A percentile compares a stretch with the other conserved stretches of the same genome.
Conservation (phyloP, 805 yeast species). For the Yamadazyma takamatsuzukensis region DNA sequence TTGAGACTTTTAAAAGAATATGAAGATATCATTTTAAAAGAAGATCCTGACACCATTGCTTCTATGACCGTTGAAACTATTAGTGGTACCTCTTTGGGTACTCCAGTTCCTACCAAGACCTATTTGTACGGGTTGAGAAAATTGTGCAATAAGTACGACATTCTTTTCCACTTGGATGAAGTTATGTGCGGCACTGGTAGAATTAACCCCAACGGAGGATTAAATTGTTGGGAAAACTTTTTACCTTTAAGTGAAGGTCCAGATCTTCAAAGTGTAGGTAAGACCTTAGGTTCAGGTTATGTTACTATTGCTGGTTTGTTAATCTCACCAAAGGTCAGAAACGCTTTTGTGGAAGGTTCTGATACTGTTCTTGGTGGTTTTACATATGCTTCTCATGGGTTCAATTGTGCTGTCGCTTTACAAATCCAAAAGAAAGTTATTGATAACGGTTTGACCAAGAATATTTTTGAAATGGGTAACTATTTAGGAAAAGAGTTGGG, state of each 20-base stretch:
- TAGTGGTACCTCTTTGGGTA: conserved; percentile 27
- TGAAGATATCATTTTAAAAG: conserved; percentile 20
- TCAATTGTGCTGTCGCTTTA: conserved; percentile 27
- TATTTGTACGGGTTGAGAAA: conserved; percentile 25
- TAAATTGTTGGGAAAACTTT: conserved; percentile 30
- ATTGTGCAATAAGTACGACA: conserved; percentile 29
- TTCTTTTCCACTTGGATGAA: conserved; percentile 29
- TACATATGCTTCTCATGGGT: conserved; percentile 23
- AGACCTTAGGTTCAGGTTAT: conserved; percentile 28
- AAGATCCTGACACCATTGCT: conserved; percentile 27
- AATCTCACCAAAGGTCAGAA: conserved; percentile 22
- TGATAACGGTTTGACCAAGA: conserved; percentile 31
- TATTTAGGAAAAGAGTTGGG: conserved; percentile 35
- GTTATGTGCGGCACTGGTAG: conserved; percentile 38
- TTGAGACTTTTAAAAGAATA: conserved; percentile 18
- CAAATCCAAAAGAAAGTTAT: conserved; percentile 27
- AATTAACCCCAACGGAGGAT: conserved; percentile 20
- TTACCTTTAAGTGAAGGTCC: conserved; percentile 24
- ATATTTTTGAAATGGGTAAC: conserved; percentile 41
- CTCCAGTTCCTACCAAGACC: conserved; percentile 23
- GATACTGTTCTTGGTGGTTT: conserved; percentile 21
- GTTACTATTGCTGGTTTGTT: conserved; percentile 30
- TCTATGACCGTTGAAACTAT: conserved; percentile 24
- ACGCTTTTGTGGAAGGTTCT: conserved; percentile 17
- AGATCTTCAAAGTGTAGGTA: conserved; percentile 29